Percentiles rank a stretch among this genome's conserved stretches.
Evolutionary conservation across 306 rosid genomes (phyloP).

Genomic region (Canavalia ensiformis): DNA sequence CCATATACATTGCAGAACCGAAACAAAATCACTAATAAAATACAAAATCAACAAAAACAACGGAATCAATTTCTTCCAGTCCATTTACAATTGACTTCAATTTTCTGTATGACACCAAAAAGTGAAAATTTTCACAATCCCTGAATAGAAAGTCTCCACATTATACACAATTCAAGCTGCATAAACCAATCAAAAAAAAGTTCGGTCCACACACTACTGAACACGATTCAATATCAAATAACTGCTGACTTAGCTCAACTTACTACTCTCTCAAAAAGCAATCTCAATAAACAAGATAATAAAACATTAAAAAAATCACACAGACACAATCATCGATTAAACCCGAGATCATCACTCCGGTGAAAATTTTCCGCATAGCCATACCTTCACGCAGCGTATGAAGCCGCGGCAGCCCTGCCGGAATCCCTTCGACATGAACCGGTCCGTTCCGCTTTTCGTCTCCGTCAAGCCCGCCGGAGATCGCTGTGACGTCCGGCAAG

Average conservation of each 20-base stretch:
- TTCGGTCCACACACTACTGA: not conserved
- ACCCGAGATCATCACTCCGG: slow-evolving; percentile 35
- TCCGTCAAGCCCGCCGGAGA: slow-evolving; percentile 60
- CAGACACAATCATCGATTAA: slow-evolving; percentile 2
- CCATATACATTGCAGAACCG: not conserved
- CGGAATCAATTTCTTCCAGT: slow-evolving; percentile 15
- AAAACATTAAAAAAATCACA: not conserved
- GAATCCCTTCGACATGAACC: slow-evolving; percentile 73
- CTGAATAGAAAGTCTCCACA: slow-evolving; percentile 3
- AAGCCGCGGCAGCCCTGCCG: slow-evolving; percentile 82
- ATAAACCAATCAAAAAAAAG: slow-evolving; percentile 11
- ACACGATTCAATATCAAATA: slow-evolving; percentile 33
- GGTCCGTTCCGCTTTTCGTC: slow-evolving; percentile 74
- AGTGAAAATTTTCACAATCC: not conserved
- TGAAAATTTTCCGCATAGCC: slow-evolving; percentile 38
- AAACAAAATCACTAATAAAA: slow-evolving; percentile 10
- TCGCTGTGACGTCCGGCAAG: slow-evolving; percentile 77
- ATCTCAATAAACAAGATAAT: not conserved
- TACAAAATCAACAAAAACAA: not conserved
- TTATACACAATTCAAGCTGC: not conserved
- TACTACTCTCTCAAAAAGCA: slow-evolving; percentile 6
- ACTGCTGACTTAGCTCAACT: slow-evolving; percentile 30
- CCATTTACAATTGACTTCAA: slow-evolving; percentile 28
- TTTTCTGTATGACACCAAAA: not conserved
- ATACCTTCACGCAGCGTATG: slow-evolving; percentile 94